Conservation (phyloP, 495 filamentous ascomycete species). For the Aspergillus saccharolyticus region DNA sequence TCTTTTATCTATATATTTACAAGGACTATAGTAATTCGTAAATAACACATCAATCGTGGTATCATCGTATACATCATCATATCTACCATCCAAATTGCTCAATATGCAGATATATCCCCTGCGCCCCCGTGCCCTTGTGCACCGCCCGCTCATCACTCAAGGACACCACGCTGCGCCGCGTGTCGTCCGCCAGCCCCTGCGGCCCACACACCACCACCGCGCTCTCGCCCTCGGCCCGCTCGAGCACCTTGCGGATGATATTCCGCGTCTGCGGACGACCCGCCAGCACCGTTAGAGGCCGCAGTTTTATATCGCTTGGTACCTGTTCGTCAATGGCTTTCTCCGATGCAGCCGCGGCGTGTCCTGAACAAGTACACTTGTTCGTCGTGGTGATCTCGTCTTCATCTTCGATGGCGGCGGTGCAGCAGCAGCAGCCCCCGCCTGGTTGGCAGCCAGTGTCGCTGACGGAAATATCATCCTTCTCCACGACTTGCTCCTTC, state of each 20-base stretch:
- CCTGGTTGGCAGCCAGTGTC: constrained; percentile 28
- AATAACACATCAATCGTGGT: background rate
- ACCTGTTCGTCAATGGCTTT: background rate
- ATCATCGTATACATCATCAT: constrained; percentile 1
- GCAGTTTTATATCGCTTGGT: background rate
- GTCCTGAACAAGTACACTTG: constrained; percentile 28
- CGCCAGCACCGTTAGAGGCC: constrained; percentile 19
- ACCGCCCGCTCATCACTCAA: constrained; percentile 83
- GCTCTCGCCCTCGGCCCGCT: constrained; percentile 74
- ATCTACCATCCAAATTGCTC: constrained; percentile 36
- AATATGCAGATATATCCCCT: constrained; percentile 58
- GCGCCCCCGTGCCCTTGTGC: constrained; percentile 85
- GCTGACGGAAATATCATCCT: background rate
- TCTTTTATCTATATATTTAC: no score
- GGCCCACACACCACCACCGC: constrained; percentile 82
- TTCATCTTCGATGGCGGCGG: constrained; percentile 44
- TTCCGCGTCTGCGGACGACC: constrained; percentile 40
- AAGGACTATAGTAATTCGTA: background rate
- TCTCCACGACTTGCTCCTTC: constrained; percentile 12
- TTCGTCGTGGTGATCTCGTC: constrained; percentile 28
- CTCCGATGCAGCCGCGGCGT: constrained; percentile 10
- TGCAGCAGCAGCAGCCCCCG: constrained; percentile 54
- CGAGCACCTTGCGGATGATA: constrained; percentile 54
- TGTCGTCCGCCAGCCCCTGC: constrained; percentile 55
- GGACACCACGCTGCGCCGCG: constrained; percentile 60